A percentile compares a stretch with the other conserved stretches of the same genome.
Evolutionary conservation across 2,329 filamentous ascomycete genomes (phyloP).

Genomic region (Alternaria brassicicola): DNA sequence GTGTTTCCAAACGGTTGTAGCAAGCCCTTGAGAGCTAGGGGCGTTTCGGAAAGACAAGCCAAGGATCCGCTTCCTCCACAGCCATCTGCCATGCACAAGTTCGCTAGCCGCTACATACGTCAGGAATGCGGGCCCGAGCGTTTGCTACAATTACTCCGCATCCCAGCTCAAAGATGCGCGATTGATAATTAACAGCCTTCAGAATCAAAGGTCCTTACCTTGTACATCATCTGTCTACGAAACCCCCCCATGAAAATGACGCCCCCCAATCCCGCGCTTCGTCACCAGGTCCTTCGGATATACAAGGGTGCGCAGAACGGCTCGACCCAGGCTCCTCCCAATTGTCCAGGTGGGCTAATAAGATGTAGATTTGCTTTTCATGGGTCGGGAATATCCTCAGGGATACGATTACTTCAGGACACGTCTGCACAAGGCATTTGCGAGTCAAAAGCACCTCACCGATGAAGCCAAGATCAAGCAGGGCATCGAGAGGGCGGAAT

Average conservation of each 20-base stretch:
- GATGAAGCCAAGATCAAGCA: conserved; percentile 77
- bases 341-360: conserved; percentile 7
- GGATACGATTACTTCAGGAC: conserved; percentile 83
- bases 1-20: background rate
- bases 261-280: conserved; percentile 63
- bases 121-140: conserved; percentile 5
- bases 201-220: background rate
- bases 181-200: background rate
- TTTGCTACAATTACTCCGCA: conserved; percentile 5
- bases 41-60: conserved; percentile 1
- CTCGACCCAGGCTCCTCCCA: background rate
- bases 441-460: conserved; percentile 70
- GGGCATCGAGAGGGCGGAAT: conserved; percentile 79
- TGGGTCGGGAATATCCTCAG: conserved; percentile 85
- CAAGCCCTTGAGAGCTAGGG: background rate
- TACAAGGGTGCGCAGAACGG: conserved; percentile 73
- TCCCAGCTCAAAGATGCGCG: background rate
- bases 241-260: conserved; percentile 30
- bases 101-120: conserved; percentile 4
- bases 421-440: conserved; percentile 84
- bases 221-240: background rate
- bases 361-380: conserved; percentile 75
- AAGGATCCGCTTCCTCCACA: conserved; percentile 5
- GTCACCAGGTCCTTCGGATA: conserved; percentile 78
- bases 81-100: background rate